These are phyloP conservation scores for Monosporascus sp. DNA, from an alignment of 2,329 filamentous ascomycete genomes.

Conservation along the genomic window DNA sequence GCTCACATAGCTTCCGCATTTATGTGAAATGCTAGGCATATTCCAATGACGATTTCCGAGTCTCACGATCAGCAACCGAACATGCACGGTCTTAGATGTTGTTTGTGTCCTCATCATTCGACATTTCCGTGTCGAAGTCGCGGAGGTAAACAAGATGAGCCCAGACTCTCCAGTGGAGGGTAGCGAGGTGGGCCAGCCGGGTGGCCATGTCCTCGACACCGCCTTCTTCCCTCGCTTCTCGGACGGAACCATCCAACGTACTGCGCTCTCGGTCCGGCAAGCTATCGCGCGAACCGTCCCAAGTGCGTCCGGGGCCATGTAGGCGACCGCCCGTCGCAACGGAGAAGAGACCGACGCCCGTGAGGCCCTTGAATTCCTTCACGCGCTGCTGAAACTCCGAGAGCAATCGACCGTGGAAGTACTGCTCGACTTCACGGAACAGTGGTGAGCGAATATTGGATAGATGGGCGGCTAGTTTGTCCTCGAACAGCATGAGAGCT, in stretches of 20 bases:
- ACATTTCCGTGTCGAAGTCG: conserved; percentile 23
- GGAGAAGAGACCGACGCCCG: conserved; percentile 49
- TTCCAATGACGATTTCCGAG: too few species aligned
- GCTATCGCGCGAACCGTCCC: conserved; percentile 26
- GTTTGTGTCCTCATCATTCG: conserved; percentile 8
- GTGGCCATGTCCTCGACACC: conserved; percentile 65
- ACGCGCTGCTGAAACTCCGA: conserved; percentile 44
- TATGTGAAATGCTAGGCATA: too few species aligned
- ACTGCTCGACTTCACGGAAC: conserved; percentile 44
- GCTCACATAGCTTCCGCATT: too few species aligned
- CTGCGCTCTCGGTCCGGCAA: conserved; percentile 21
- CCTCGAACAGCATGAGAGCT: conserved; percentile 43
- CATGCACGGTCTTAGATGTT: not conserved
- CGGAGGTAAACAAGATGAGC: conserved; percentile 63
- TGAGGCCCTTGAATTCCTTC: conserved; percentile 47
- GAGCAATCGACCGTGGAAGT: conserved; percentile 45
- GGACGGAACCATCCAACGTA: conserved; percentile 26
- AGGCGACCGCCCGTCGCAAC: conserved; percentile 48
- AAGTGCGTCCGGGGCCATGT: conserved; percentile 31
- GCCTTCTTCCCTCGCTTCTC: conserved; percentile 45
- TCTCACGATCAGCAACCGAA: too few species aligned
- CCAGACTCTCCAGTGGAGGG: conserved; percentile 91
- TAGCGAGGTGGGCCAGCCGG: conserved; percentile 74
- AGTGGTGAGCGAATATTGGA: conserved; percentile 37
- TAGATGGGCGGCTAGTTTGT: conserved; percentile 41